phyloP scores from a whole-genome alignment of 2,329 filamentous ascomycete genomes.

The Penicillium sp. region DNA sequence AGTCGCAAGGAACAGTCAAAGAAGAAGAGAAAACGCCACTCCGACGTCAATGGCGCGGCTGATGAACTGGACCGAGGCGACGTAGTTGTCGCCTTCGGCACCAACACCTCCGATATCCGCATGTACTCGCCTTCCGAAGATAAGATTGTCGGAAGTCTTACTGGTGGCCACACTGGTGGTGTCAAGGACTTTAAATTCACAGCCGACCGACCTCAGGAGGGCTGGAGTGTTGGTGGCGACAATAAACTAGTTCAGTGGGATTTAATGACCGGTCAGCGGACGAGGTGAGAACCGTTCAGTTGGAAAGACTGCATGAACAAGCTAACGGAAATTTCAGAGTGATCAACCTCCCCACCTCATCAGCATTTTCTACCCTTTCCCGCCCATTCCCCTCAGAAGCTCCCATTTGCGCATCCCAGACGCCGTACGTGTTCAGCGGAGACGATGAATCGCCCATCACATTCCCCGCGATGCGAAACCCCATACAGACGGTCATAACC shows the following conservation, averaged over 20 bases:
- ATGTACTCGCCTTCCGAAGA: constrained; percentile 56
- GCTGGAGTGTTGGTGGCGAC: constrained; percentile 60
- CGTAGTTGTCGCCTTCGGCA: constrained; percentile 56
- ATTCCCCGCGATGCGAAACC: constrained; percentile 56
- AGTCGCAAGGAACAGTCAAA: constrained; percentile 44
- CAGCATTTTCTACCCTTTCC: constrained; percentile 45
- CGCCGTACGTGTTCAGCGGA: constrained; percentile 52
- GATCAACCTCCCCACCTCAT: constrained; percentile 49
- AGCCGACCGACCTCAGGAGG: constrained; percentile 45
- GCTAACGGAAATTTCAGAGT: constrained; percentile 36
- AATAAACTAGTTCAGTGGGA: constrained; percentile 60
- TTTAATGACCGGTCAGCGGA: constrained; percentile 47
- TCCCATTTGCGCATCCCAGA: constrained; percentile 56
- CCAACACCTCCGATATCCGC: constrained; percentile 53
- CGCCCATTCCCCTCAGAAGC: constrained; percentile 47
- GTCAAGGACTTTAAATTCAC: constrained; percentile 58
- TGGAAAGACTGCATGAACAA: constrained; percentile 16
- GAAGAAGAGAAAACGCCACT: constrained; percentile 58
- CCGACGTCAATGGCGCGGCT: constrained; percentile 45
- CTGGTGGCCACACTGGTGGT: constrained; percentile 53
- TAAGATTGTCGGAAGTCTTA: constrained; percentile 50
- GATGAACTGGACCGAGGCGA: constrained; percentile 43
- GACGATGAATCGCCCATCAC: constrained; percentile 45
- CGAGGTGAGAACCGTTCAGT: constrained; percentile 43
- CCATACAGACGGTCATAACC: constrained; percentile 53